These are phyloP conservation scores for Inosperma sp. DNA, from an alignment of 768 basidiomycete genomes.

Conservation along the genomic window DNA sequence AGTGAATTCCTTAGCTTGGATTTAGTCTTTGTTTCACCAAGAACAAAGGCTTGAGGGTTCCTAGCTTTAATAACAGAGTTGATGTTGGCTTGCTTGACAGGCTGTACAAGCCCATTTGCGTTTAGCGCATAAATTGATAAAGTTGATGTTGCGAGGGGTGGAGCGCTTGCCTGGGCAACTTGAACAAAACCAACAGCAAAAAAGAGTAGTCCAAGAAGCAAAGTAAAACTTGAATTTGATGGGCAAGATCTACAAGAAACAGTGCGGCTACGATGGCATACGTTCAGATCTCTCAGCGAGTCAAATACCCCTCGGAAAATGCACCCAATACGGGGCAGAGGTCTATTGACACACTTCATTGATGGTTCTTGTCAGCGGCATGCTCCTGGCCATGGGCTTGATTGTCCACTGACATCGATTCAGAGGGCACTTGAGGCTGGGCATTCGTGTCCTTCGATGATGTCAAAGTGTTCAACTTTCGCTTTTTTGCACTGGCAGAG, in stretches of 20 bases:
- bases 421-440: too few species aligned
- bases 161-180: background rate
- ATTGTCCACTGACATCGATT: too few species aligned
- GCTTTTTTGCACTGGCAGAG: too few species aligned
- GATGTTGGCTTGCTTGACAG: slow-evolving; percentile 5
- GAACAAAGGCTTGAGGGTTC: slow-evolving; percentile 12
- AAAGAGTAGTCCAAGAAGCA: background rate
- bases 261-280: background rate
- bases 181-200: background rate
- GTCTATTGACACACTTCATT: background rate
- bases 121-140: slow-evolving; percentile 11
- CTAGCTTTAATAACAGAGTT: slow-evolving; percentile 6
- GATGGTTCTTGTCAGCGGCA: background rate
- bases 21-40: slow-evolving; percentile 17
- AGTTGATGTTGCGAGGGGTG: background rate
- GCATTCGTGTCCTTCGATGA: too few species aligned
- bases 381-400: background rate
- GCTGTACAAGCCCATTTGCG: slow-evolving; percentile 9
- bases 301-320: background rate
- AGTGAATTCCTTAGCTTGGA: slow-evolving; percentile 4
- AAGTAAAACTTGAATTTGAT: background rate
- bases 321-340: background rate
- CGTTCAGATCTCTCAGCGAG: background rate
- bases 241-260: background rate
- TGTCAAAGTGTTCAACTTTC: too few species aligned